Base-by-base conservation (phyloP, 257 asterid species). In the Catharanthus roseus region DNA sequence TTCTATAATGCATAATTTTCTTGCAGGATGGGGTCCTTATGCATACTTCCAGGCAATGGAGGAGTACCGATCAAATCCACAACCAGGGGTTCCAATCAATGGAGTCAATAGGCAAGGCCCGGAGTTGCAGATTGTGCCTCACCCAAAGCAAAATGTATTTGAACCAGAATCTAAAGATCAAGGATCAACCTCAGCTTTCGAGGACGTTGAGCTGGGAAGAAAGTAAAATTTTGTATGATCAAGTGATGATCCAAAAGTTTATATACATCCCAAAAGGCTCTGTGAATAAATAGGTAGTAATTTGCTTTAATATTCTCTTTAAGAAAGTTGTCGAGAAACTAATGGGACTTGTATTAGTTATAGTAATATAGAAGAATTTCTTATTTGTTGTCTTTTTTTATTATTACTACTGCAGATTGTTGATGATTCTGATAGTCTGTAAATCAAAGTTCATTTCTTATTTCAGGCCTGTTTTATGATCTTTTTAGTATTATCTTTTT, bases 41-140 rank as follows among this genome's bases (percentile, higher is more conserved):
- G 97, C 96, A 7, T 91, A 87, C 73, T 79, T 81, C 72, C 90
- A 85, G 24, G 97, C 93, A 0, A 65, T 85, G 75, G 93, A 86
- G 78, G 95, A 91, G 71, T 69, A 70, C 2, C 85, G 93, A 41
- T 57, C 85, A 21, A 79, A 9, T 65, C 28, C 84, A 34, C 77
- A 7, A 71, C 61, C 65, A 21, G 60, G 34, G 7, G 21, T 55
- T 36, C 8, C 69, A 36, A 68, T 28, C 18, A 72, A 64, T 16
- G 83, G 78, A 15, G 61, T 28, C 44, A 45, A 45, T 28, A 4
- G 7, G 53, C 77, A 70, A 10, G 33, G 24, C 68, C 29, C 53
- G 47, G 76, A 55, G 71, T 62, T 63, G 67, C 83, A 78, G 72
- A 81, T 57, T 39, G 29, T 33, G 54, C 44, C 72, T 72, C 85